Conservation (phyloP, 129 eudicot species). For the Sambucus nigra region DNA sequence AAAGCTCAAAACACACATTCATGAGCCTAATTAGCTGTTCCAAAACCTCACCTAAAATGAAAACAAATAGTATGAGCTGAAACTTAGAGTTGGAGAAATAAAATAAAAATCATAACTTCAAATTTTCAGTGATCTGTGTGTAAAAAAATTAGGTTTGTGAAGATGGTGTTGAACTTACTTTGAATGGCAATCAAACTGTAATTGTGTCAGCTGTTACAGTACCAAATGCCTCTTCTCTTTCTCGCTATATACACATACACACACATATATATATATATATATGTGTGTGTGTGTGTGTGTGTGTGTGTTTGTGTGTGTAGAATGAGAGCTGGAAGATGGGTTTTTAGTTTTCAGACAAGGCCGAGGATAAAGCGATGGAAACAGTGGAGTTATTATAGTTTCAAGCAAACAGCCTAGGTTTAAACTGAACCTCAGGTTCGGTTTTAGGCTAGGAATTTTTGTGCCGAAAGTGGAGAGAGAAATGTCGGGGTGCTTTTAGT, state of each 20-base stretch:
- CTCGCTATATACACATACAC: conserved; percentile 3
- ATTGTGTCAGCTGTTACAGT: conserved; percentile 19
- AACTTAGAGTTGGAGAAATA: conserved; percentile 2
- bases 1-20: conserved; percentile 12
- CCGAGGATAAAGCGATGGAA: conserved; percentile 22
- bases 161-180: conserved; percentile 32
- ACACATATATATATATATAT: too few relatives aligned
- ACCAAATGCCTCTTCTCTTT: conserved; percentile 19
- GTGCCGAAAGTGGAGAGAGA: conserved; percentile 2
- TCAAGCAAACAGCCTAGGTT: conserved; percentile 6
- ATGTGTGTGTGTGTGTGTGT: conserved; percentile 22
- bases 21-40: conserved; percentile 1
- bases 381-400: conserved; percentile 2
- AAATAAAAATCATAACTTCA: not conserved
- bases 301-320: conserved; percentile 18
- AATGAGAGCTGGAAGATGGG: not conserved
- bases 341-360: conserved; percentile 17
- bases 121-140: conserved; percentile 15
- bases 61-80: conserved; percentile 9
- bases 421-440: conserved; percentile 22
- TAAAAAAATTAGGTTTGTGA: conserved; percentile 14
- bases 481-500: conserved; percentile 12
- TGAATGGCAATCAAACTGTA: conserved; percentile 10
- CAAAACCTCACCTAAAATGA: conserved; percentile 11
- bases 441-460: conserved; percentile 12